A percentile compares a stretch with the other conserved stretches of the same genome.
phyloP scores from a whole-genome alignment of 768 basidiomycete species.

The Cystofilobasidium ferigula region DNA sequence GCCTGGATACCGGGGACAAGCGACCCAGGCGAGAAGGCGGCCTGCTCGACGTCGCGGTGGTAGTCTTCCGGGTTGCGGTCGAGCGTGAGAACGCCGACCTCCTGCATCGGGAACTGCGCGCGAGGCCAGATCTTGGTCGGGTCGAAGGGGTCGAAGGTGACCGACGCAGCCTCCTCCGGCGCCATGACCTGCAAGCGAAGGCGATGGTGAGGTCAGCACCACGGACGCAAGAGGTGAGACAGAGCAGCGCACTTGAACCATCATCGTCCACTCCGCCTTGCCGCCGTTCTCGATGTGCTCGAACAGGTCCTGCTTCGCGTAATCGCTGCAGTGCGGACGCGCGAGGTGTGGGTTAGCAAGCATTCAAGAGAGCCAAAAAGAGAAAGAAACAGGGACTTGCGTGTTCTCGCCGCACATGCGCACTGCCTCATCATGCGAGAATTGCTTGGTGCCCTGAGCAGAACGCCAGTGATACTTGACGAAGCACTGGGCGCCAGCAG shows the following conservation, averaged over 20 bases:
- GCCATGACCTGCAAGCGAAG: constrained; percentile 29
- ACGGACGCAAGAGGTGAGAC: too few species aligned
- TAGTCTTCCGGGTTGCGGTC: constrained; percentile 37
- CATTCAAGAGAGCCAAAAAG: too few species aligned
- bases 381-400: too few species aligned
- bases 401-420: constrained; percentile 33
- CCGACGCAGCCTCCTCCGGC: constrained; percentile 32
- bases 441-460: constrained; percentile 30
- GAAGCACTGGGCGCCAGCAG: constrained; percentile 29
- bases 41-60: constrained; percentile 37
- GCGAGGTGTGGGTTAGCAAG: too few species aligned
- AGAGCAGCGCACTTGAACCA: constrained; percentile 28
- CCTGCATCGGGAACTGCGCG: constrained; percentile 32
- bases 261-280: constrained; percentile 33
- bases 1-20: constrained; percentile 36
- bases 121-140: constrained; percentile 34
- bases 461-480: constrained; percentile 35
- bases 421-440: constrained; percentile 33
- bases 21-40: constrained; percentile 34
- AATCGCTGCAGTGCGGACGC: too few species aligned
- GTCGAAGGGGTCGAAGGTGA: constrained; percentile 35
- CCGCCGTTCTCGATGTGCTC: constrained; percentile 35
- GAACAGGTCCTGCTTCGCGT: constrained; percentile 35
- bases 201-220: too few species aligned
- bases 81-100: constrained; percentile 32